Percentiles rank a stretch among this genome's conserved stretches.
Conservation (phyloP, 306 rosid genomes). For the Malus sylvestris region DNA sequence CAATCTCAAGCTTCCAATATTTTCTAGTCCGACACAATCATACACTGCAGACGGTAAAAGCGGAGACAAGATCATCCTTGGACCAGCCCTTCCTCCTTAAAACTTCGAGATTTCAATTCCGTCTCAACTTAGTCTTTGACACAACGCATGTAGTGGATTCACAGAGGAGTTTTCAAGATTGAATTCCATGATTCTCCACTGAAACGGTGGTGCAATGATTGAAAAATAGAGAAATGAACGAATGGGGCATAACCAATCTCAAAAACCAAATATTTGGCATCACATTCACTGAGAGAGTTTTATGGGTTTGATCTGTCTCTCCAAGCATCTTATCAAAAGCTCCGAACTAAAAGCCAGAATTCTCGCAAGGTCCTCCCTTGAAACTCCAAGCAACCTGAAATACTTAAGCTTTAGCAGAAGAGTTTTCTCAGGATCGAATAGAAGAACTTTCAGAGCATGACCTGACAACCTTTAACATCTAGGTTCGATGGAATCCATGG, state of each 20-base stretch:
- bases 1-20: background rate
- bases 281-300: background rate
- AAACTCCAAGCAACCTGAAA: constrained; percentile 26
- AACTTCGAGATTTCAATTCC: constrained; percentile 25
- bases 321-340: background rate
- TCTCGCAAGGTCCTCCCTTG: constrained; percentile 13
- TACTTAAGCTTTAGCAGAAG: constrained; percentile 35
- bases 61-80: constrained; percentile 17
- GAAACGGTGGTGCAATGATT: background rate
- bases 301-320: constrained; percentile 12
- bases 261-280: constrained; percentile 14
- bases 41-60: constrained; percentile 29
- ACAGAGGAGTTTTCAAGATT: constrained; percentile 2
- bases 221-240: constrained; percentile 1
- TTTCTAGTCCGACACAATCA: constrained; percentile 30
- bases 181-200: constrained; percentile 22
- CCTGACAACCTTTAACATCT: background rate
- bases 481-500: background rate
- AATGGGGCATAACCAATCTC: constrained; percentile 16
- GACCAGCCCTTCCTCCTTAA: constrained; percentile 53
- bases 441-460: background rate
- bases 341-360: background rate
- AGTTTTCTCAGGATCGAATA: background rate
- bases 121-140: constrained; percentile 9
- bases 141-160: constrained; percentile 16